Percentiles rank a stretch among this genome's conserved stretches.
These are phyloP conservation scores for Erigeron canadensis DNA, from an alignment of 129 eudicot genomes.

Conservation along the genomic window DNA sequence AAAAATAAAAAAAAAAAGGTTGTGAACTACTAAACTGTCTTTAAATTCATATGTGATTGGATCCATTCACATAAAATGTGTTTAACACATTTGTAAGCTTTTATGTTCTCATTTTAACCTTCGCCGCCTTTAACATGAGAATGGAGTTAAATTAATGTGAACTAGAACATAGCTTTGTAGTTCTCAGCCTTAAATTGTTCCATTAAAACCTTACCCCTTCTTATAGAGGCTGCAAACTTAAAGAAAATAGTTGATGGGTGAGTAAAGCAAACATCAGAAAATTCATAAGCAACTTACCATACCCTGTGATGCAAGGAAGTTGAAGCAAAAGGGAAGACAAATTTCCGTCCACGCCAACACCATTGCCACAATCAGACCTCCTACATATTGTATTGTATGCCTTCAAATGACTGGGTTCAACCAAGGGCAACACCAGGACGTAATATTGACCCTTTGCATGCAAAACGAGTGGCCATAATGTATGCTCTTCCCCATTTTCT, in stretches of 20 bases:
- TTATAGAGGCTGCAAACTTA: conserved; percentile 11
- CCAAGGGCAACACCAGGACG: conserved; percentile 80
- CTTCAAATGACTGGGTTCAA: conserved; percentile 73
- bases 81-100: no score
- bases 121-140: no score
- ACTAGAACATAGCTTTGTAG: no score
- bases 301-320: conserved; percentile 99
- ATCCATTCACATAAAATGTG: no score
- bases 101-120: no score
- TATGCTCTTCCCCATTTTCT: conserved; percentile 46
- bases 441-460: conserved; percentile 66
- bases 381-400: conserved; percentile 61
- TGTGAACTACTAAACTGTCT: no score
- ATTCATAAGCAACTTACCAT: conserved; percentile 61
- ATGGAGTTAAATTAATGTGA: no score
- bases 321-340: conserved; percentile 79
- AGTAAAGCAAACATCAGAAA: conserved; percentile 1
- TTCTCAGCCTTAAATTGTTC: no score
- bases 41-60: no score
- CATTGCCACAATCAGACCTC: conserved; percentile 81
- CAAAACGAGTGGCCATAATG: conserved; percentile 84
- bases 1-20: no score
- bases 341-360: conserved; percentile 77
- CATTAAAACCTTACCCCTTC: no score
- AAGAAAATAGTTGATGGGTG: not conserved